phyloP scores from a whole-genome alignment of 2,329 filamentous ascomycete species.

The Colletotrichum sp. region DNA sequence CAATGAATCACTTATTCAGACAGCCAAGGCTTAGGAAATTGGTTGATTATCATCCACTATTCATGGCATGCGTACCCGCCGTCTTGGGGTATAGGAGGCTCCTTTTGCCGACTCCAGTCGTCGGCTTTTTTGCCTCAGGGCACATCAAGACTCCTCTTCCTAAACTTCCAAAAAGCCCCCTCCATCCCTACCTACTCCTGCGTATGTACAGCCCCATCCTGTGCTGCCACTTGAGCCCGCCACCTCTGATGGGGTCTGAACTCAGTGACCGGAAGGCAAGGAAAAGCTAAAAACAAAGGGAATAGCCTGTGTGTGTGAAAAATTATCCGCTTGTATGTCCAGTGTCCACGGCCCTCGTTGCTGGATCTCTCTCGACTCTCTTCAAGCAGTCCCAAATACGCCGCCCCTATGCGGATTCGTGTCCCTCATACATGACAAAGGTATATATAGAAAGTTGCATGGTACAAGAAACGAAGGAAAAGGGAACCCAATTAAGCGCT shows the following conservation, averaged over 20 bases:
- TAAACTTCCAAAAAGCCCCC: neutral
- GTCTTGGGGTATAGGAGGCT: neutral
- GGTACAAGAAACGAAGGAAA: constrained; percentile 20
- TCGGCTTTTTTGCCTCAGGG: constrained; percentile 8
- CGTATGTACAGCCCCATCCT: neutral
- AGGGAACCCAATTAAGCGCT: neutral
- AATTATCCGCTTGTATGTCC: constrained; percentile 21
- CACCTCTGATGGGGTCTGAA: neutral
- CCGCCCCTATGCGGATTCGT: constrained; percentile 21
- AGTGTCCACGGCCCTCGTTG: neutral
- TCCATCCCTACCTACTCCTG: neutral
- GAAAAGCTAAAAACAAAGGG: constrained; percentile 11
- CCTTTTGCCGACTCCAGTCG: constrained; percentile 13
- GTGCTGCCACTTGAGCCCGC: neutral
- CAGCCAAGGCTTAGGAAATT: neutral
- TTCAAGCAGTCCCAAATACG: constrained; percentile 20
- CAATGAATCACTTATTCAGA: neutral
- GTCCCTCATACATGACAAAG: constrained; percentile 24
- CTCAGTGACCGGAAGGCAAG: neutral
- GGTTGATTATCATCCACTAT: constrained; percentile 17
- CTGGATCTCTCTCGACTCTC: constrained; percentile 2
- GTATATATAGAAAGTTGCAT: constrained; percentile 21
- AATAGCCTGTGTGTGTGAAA: constrained; percentile 8
- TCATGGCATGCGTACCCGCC: neutral
- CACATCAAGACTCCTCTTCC: constrained; percentile 7